A percentile compares a stretch with the other conserved stretches of the same genome.
Evolutionary conservation across 208 protist species (phyloP).

Genomic region (Wallacemonas collosoma): DNA sequence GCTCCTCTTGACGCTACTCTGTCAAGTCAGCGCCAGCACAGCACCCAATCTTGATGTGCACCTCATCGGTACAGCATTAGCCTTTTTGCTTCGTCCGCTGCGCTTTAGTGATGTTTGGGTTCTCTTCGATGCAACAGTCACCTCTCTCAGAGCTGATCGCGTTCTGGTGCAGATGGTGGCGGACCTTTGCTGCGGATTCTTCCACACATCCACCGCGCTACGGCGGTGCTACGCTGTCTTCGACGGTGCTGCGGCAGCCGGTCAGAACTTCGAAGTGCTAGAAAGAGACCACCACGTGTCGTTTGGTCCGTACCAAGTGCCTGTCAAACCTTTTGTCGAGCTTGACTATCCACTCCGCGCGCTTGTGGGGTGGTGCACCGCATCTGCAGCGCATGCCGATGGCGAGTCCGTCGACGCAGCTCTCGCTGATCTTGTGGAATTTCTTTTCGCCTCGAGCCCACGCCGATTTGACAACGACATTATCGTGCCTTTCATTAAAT

Average conservation of each 20-base stretch:
- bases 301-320: conserved; percentile 36
- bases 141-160: conserved; percentile 19
- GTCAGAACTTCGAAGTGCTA: background rate
- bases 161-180: conserved; percentile 48
- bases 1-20: conserved; percentile 57
- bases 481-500: conserved; percentile 34
- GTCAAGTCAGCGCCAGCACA: conserved; percentile 29
- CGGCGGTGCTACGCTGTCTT: conserved; percentile 6
- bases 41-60: conserved; percentile 38
- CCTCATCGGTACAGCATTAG: conserved; percentile 52
- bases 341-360: conserved; percentile 48
- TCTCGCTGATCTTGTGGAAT: conserved; percentile 1
- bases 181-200: conserved; percentile 59
- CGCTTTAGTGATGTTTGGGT: conserved; percentile 71
- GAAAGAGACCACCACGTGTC: conserved; percentile 8
- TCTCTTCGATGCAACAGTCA: conserved; percentile 47
- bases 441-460: conserved; percentile 3
- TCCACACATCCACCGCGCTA: conserved; percentile 19
- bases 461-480: conserved; percentile 21
- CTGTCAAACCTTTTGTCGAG: conserved; percentile 39
- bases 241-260: conserved; percentile 7
- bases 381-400: background rate
- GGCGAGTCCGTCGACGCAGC: conserved; percentile 10
- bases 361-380: conserved; percentile 31
- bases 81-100: conserved; percentile 51